Base-by-base conservation (phyloP, 208 protist species). In the Trypanosoma brucei region DNA sequence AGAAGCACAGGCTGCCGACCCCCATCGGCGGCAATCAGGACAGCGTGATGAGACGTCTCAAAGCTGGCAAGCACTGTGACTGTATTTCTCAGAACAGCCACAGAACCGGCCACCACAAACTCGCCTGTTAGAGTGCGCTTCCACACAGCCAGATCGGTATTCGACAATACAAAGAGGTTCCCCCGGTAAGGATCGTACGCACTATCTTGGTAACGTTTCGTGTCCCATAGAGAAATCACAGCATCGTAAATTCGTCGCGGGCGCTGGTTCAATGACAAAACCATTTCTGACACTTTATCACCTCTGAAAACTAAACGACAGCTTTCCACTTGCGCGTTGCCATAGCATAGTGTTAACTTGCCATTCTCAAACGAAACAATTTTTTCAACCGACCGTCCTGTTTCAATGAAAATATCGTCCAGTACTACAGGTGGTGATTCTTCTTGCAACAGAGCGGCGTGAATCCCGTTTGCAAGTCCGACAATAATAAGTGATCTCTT, bases 281-380 rank as follows among this genome's bases (percentile, higher is more conserved):
- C 38, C 6, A 83, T 0, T 13, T 37, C 44, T 5, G 76, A 57
- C 31, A 65, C 61, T 40, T 78, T 52, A 6, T 62, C 35, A 38
- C 56, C 55, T 30, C 61, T 42, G 0, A 75, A n/a, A 56, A 59
- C 39, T 42, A 84, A 13, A 3, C 40, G 50, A 64, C 80, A 68
- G 22, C 58, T 81, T 48, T 78, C 74, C 46, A 92, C 72, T 36
- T 70, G 72, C 48, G 81, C 79, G 66, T 90, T 81, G 30, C 64
- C 67, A 34, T 80, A 79, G 51, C 86, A 93, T 35, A 93, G 59
- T 31, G 69, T 72, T 35, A 62, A 11, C 22, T 58, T 60, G 31
- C 36, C 48, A 52, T 67, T 40, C 3, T 54, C 2, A 4, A 56
- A 3, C 58, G 79, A 88, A 34, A 84, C 50, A 48, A 78, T 62